A percentile compares a stretch with the other conserved stretches of the same genome.
These are phyloP conservation scores for Suhomyces canberraensis DNA, from an alignment of 805 yeast species.

Conservation along the genomic window DNA sequence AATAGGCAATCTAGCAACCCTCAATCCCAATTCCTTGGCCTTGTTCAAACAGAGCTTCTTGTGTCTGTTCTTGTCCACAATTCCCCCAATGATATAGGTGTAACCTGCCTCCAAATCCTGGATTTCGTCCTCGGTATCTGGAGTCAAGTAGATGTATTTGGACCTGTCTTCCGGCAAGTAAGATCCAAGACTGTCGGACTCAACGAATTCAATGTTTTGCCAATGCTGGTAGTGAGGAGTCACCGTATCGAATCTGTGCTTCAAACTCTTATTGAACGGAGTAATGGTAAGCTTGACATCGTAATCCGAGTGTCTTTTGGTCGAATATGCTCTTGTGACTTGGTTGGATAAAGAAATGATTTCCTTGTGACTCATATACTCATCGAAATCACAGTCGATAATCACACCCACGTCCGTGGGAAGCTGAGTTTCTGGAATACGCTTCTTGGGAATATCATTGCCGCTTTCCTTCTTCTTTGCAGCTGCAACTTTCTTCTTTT, in stretches of 20 bases:
- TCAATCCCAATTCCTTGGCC: conserved; percentile 68
- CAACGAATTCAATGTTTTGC: conserved; percentile 57
- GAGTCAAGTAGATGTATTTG: conserved; percentile 68
- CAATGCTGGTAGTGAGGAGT: conserved; percentile 61
- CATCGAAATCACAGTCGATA: conserved; percentile 91
- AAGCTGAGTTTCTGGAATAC: conserved; percentile 44
- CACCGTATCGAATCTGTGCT: conserved; percentile 63
- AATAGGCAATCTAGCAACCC: conserved; percentile 80
- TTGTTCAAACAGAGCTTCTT: conserved; percentile 76
- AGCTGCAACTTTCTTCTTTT: conserved; percentile 46
- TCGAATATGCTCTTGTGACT: conserved; percentile 77
- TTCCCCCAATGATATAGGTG: conserved; percentile 91
- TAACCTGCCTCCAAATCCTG: conserved; percentile 60
- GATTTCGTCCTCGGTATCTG: conserved; percentile 77
- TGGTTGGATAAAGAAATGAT: conserved; percentile 73
- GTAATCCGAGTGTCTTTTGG: conserved; percentile 59
- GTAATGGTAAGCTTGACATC: conserved; percentile 59
- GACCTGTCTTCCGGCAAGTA: conserved; percentile 30
- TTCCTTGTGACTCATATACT: conserved; percentile 74
- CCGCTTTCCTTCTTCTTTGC: conserved; percentile 25
- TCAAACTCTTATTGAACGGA: conserved; percentile 63
- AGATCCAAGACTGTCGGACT: conserved; percentile 29
- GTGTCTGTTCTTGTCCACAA: conserved; percentile 92
- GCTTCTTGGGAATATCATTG: conserved; percentile 27
- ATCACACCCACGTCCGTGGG: conserved; percentile 53